These are phyloP conservation scores for Trichaptum fuscoviolaceum DNA, from an alignment of 768 basidiomycete species.

Conservation along the genomic window DNA sequence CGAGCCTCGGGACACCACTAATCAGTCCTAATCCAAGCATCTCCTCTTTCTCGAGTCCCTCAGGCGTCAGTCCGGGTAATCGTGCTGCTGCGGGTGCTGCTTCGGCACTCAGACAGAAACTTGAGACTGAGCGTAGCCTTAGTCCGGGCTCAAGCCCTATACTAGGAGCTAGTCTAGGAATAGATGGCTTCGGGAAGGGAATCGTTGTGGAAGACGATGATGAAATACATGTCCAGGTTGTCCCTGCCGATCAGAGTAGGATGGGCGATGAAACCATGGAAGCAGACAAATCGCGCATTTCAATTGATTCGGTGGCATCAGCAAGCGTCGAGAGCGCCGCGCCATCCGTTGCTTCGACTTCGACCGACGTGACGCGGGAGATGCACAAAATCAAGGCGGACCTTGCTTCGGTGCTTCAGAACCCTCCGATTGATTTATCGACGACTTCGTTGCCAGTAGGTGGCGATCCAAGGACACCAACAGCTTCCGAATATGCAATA, in stretches of 20 bases:
- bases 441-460: not conserved
- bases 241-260: not conserved
- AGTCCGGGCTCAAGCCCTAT: not conserved
- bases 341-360: not conserved
- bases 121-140: constrained; percentile 27
- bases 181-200: constrained; percentile 21
- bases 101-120: constrained; percentile 30
- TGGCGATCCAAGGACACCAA: not conserved
- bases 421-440: not conserved
- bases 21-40: constrained; percentile 5
- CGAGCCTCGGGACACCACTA: constrained; percentile 4
- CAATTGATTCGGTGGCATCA: not conserved
- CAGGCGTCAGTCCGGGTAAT: constrained; percentile 30
- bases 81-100: constrained; percentile 32
- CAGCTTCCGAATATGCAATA: not conserved
- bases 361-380: not conserved
- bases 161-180: constrained; percentile 3
- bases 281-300: not conserved
- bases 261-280: not conserved
- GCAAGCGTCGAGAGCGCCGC: not conserved
- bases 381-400: not conserved
- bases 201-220: constrained; percentile 47
- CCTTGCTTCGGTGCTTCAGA: not conserved
- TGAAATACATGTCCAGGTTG: constrained; percentile 8
- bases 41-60: constrained; percentile 31